These are phyloP conservation scores for Dendrobium officinale DNA, from an alignment of 106 monocot genomes.

Conservation along the genomic window DNA sequence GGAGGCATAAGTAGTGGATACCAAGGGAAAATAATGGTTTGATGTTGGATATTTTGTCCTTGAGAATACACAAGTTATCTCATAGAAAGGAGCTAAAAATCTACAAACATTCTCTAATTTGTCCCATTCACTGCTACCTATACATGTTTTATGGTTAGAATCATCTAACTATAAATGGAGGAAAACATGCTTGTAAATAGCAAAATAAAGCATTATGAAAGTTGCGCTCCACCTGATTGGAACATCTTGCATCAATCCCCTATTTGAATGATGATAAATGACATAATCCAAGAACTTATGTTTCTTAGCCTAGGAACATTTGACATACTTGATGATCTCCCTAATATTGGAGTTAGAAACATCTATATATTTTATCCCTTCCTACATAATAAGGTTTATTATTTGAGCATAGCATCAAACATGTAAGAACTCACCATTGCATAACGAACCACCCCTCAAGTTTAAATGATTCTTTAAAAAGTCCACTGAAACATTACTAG, in stretches of 20 bases:
- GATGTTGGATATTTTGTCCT: too few species aligned
- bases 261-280: background rate
- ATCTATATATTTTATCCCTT: background rate
- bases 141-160: background rate
- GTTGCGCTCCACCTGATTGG: background rate
- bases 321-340: conserved; percentile 4
- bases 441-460: background rate
- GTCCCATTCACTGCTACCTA: background rate
- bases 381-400: background rate
- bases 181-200: background rate
- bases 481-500: background rate
- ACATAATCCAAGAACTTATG: background rate
- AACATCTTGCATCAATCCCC: background rate
- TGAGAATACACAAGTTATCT: too few species aligned
- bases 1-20: too few species aligned
- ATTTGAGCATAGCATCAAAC: background rate
- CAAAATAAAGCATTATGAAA: background rate
- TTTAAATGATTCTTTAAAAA: background rate
- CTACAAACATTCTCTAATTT: background rate
- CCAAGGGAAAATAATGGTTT: too few species aligned
- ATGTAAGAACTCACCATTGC: background rate
- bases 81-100: background rate
- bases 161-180: background rate
- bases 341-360: background rate
- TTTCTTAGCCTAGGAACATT: background rate